Evolutionary conservation across 257 asterid species (phyloP), one percentile per base, ranked within the genome.

Genomic region (Coffea eugenioides): DNA sequence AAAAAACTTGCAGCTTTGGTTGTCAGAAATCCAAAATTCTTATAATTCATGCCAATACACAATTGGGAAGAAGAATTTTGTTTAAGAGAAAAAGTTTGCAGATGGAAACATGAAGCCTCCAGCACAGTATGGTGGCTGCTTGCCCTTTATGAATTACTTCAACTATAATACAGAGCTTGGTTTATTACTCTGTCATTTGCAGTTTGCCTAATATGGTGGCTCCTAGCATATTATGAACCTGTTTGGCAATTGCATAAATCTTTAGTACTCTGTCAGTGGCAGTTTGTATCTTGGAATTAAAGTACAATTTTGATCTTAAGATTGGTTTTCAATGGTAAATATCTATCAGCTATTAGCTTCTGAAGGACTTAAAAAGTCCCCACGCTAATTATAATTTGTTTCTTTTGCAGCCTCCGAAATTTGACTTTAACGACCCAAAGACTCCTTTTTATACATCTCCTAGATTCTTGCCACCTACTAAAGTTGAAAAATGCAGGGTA

Each of bases 401-500:
- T 75, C 79, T n/a, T 75, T 83, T 87, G 81, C 91, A 94, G 97
- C 91, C 89, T 88, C 86, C 94, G 5, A 90, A 86, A 85, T 94
- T 94, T 65, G 95, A 91, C 82, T 93, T 94, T 64, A 88, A 91
- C 73, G 97, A 90, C 82, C 96, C 97, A 4, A 91, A 91, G 91
- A 88, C 91, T 2, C 97, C 97, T 66, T 94, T 94, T 87, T 94
- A 91, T 75, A 93, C 98, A 43, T 94, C 97, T 80, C 97, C 96
- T 69, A 86, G 97, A 85, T 92, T 87, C 88, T 87, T 93, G 84
- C 98, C 98, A 2, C 98, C 97, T 51, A 91, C 97, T 46, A 93
- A 94, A 90, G 89, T 93, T 62, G 97, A 93, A 84, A 89, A 90
- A 85, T 90, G 97, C 97, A 88, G 82, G 98, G 97, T 92, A 88